Conservation (phyloP, 768 basidiomycete species). For the Jaapia argillacea region DNA sequence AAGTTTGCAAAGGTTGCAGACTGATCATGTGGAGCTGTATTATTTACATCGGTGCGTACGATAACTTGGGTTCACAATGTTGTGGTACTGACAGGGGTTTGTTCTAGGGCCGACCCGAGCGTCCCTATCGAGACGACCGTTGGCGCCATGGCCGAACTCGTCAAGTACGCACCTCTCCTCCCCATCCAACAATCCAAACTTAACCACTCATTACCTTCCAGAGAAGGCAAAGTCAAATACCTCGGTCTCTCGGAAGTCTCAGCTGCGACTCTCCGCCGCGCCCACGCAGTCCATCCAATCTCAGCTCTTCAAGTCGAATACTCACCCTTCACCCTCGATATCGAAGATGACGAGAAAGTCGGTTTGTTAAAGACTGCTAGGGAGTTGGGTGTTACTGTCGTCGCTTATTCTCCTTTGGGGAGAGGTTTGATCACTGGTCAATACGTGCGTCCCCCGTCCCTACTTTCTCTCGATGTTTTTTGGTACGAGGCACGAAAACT, state of each 20-base stretch:
- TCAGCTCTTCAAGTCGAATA: conserved; percentile 22
- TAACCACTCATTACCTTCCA: conserved; percentile 4
- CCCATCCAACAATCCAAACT: not conserved
- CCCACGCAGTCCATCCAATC: conserved; percentile 22
- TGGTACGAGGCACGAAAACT: not conserved
- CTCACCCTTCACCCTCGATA: conserved; percentile 19
- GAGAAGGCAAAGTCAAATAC: conserved; percentile 24
- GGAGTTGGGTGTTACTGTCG: conserved; percentile 23
- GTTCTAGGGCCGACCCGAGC: conserved; percentile 9
- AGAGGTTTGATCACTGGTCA: conserved; percentile 20
- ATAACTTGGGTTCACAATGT: not conserved
- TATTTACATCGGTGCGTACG: not conserved
- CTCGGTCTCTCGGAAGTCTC: conserved; percentile 28
- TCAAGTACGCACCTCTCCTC: conserved; percentile 4
- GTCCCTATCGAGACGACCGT: conserved; percentile 19
- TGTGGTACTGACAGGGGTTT: not conserved
- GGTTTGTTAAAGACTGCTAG: conserved; percentile 15
- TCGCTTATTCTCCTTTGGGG: conserved; percentile 26
- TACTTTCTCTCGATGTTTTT: not conserved
- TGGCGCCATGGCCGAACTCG: conserved; percentile 16
- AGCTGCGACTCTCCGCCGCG: conserved; percentile 20
- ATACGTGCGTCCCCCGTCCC: conserved; percentile 12
- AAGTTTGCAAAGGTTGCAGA: not conserved
- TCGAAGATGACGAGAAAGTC: conserved; percentile 15
- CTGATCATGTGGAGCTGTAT: not conserved